phyloP scores from a whole-genome alignment of 2,329 filamentous ascomycete species.

The Ascochyta fabae region DNA sequence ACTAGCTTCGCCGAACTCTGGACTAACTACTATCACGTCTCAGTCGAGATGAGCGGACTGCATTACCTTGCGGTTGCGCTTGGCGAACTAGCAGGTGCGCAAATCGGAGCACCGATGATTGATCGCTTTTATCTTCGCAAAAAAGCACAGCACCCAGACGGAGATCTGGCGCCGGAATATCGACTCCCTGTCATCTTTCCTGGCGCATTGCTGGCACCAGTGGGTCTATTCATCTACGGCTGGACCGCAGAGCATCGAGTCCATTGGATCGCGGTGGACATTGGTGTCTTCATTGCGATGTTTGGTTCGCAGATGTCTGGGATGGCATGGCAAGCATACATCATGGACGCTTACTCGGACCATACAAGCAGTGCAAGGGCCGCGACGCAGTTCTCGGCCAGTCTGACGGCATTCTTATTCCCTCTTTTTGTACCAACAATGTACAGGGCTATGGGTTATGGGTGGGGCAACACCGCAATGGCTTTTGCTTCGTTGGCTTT shows the following conservation, averaged over 20 bases:
- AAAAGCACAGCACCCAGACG: constrained; percentile 52
- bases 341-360: constrained; percentile 64
- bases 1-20: constrained; percentile 38
- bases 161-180: constrained; percentile 48
- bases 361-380: constrained; percentile 38
- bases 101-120: constrained; percentile 9
- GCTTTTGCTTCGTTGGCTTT: constrained; percentile 32
- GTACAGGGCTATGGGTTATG: constrained; percentile 46
- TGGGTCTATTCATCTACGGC: constrained; percentile 33
- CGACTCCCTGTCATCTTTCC: constrained; percentile 31
- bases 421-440: constrained; percentile 49
- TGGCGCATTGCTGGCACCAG: constrained; percentile 27
- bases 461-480: constrained; percentile 45
- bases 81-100: constrained; percentile 57
- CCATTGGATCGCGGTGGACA: constrained; percentile 51
- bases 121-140: constrained; percentile 19
- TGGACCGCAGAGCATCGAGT: constrained; percentile 32
- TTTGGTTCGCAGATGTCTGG: constrained; percentile 36
- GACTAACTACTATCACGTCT: constrained; percentile 27
- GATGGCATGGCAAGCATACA: constrained; percentile 62
- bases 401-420: constrained; percentile 37
- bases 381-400: constrained; percentile 28
- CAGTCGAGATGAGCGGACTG: constrained; percentile 30
- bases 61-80: constrained; percentile 49
- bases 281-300: constrained; percentile 57